Conservation (phyloP, 2,329 filamentous ascomycete genomes). For the Pseudogymnoascus sp. region DNA sequence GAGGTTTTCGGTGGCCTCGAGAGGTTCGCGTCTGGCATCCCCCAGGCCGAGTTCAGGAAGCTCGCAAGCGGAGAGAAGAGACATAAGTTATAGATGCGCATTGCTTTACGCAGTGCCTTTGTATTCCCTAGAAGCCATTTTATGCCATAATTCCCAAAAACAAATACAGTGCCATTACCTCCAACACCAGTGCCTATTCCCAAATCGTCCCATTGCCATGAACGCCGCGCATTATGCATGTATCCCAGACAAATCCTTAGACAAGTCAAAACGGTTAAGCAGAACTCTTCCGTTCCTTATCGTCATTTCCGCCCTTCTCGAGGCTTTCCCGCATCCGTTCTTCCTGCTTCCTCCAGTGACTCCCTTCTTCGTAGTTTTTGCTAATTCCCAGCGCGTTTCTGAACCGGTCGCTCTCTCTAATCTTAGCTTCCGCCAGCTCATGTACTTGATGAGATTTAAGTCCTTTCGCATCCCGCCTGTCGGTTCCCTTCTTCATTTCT, state of each 20-base stretch:
- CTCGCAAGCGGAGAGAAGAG: constrained; percentile 82
- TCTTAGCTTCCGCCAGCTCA: constrained; percentile 92
- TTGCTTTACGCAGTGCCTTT: constrained; percentile 3
- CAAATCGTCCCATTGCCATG: not conserved
- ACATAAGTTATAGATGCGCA: constrained; percentile 65
- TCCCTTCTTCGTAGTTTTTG: constrained; percentile 75
- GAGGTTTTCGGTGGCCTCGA: constrained; percentile 84
- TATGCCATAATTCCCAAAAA: constrained; percentile 8
- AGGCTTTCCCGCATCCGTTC: constrained; percentile 48
- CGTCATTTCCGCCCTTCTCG: constrained; percentile 27
- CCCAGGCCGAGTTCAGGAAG: constrained; percentile 82
- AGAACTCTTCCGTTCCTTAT: not conserved
- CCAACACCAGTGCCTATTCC: not conserved
- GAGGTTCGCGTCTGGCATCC: constrained; percentile 56
- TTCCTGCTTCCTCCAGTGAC: constrained; percentile 78
- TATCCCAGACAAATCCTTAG: not conserved
- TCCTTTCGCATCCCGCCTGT: constrained; percentile 37
- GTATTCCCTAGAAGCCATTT: constrained; percentile 6
- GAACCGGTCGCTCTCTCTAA: constrained; percentile 85
- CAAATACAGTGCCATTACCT: constrained; percentile 4
- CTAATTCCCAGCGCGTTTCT: constrained; percentile 80
- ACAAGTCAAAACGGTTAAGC: not conserved
- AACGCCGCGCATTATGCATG: constrained; percentile 8
- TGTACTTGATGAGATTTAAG: constrained; percentile 93
- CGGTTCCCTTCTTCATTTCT: constrained; percentile 31